Conservation (phyloP, 169 alveolate genomes). For the Plasmodium berghei region DNA sequence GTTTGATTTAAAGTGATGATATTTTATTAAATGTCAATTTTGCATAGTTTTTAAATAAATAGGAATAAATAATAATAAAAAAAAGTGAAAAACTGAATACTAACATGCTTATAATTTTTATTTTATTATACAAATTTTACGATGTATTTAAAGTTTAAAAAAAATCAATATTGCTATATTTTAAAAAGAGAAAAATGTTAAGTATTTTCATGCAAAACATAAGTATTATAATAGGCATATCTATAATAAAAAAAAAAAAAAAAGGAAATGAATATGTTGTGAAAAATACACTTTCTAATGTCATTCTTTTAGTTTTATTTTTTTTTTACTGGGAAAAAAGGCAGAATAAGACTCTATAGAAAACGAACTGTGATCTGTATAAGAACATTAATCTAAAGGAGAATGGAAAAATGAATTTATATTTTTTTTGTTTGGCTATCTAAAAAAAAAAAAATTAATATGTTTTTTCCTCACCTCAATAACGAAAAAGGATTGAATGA, state of each 20-base stretch:
- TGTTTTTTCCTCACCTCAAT: constrained; percentile 19
- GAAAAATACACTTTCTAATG: neutral
- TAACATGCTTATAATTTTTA: constrained; percentile 12
- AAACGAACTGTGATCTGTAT: constrained; percentile 50
- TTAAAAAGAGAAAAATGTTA: neutral
- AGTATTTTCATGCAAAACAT: constrained; percentile 5
- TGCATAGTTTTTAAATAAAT: constrained; percentile 9
- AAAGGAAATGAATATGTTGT: neutral
- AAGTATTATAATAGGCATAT: constrained; percentile 45
- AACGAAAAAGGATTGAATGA: constrained; percentile 45
- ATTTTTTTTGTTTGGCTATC: neutral
- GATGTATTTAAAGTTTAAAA: constrained; percentile 35
- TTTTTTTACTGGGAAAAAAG: constrained; percentile 33
- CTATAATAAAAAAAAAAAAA: constrained; percentile 2
- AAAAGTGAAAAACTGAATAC: neutral
- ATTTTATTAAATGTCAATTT: constrained; percentile 26
- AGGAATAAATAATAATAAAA: constrained; percentile 9
- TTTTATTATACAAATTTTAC: constrained; percentile 11
- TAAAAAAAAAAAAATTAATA: neutral
- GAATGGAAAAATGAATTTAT: neutral
- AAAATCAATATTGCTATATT: no score
- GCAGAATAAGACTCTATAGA: constrained; percentile 33
- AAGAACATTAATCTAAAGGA: constrained; percentile 32
- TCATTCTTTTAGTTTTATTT: neutral
- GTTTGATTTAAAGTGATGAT: constrained; percentile 42